A percentile compares a stretch with the other conserved stretches of the same genome.
phyloP scores from a whole-genome alignment of 2,329 filamentous ascomycete genomes.

The Hymenotorrendiella dingleyae region DNA sequence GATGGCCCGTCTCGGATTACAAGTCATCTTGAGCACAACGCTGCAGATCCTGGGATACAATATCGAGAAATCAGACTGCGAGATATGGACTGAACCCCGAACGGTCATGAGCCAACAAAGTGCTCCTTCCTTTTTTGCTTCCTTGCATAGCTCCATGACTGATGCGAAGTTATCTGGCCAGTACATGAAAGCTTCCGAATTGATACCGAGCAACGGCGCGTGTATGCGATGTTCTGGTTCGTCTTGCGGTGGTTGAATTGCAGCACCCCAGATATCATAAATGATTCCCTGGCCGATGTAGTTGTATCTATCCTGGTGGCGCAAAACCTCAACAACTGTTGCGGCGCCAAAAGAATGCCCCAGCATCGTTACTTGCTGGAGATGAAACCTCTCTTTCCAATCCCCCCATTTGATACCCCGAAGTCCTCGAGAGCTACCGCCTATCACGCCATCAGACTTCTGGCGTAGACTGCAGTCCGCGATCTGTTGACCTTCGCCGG shows the following conservation, averaged over 20 bases:
- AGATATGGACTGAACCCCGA: slow-evolving; percentile 57
- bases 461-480: slow-evolving; percentile 45
- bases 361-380: slow-evolving; percentile 53
- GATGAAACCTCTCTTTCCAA: slow-evolving; percentile 51
- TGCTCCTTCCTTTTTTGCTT: slow-evolving; percentile 42
- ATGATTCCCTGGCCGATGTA: slow-evolving; percentile 59
- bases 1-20: slow-evolving; percentile 56
- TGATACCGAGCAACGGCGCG: slow-evolving; percentile 56
- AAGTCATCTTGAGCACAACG: slow-evolving; percentile 54
- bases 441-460: slow-evolving; percentile 21
- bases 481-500: slow-evolving; percentile 47
- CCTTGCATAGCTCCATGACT: slow-evolving; percentile 49
- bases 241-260: slow-evolving; percentile 38
- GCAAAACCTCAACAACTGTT: slow-evolving; percentile 54
- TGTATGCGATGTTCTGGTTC: slow-evolving; percentile 39
- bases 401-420: slow-evolving; percentile 47
- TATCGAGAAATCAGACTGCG: slow-evolving; percentile 60
- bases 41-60: slow-evolving; percentile 55
- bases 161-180: slow-evolving; percentile 59
- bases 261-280: slow-evolving; percentile 59
- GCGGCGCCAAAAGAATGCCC: slow-evolving; percentile 65
- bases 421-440: slow-evolving; percentile 53
- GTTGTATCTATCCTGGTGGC: slow-evolving; percentile 46
- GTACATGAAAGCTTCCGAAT: slow-evolving; percentile 65
- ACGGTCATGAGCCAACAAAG: slow-evolving; percentile 47